Evolutionary conservation across 139 green algal species (phyloP), one percentile per base, ranked within the genome.

Genomic region (Chlorella sp.): DNA sequence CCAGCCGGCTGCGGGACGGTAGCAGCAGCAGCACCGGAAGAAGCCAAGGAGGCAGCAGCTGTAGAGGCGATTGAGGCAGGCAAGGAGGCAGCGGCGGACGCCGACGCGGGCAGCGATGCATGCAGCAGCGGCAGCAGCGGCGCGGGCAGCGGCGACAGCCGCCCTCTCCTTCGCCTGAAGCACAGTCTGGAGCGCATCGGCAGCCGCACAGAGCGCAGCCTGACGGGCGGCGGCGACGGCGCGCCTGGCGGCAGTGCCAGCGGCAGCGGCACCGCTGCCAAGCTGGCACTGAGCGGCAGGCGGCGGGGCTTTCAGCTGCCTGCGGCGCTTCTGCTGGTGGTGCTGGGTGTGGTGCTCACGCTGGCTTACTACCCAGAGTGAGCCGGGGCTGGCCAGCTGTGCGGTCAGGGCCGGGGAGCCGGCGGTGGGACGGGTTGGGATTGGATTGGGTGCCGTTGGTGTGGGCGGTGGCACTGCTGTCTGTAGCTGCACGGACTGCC

Each of bases 281-380:
- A 0, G 42, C 48, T 57, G 48, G 7, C 5, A 9, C 7, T 9
- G 9, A 9, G 48, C 48, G 9, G 5, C 48, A 57, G 48, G 48
- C 30, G 42, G 66, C 66, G 37, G 66, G n/a, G 84, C 15, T 32
- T 32, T 4, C 66, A 57, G 2, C 77, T 96, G 3, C 96, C 95
- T 12, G 81, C 93, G 9, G 95, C 96, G 11, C 91, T 97, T n/a
- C 21, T 98, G 22, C 37, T 96, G 30, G 92, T 96, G 68, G 32
- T 96, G 19, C 2, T 94, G 37, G 95, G 95, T 0, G n/a, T 97
- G 34, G 34, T 96, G n/a, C 22, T 97, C 40, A 90, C 90, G 0
- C 69, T 95, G 2, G 64, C 88, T 15, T 66, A 85, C 48, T n/a
- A 68, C 22, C 79, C 79, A 68, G 79, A 85, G 79, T 85, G 48